Conservation (phyloP, 352 stramenopile species). For the Pythium brachiatum region DNA sequence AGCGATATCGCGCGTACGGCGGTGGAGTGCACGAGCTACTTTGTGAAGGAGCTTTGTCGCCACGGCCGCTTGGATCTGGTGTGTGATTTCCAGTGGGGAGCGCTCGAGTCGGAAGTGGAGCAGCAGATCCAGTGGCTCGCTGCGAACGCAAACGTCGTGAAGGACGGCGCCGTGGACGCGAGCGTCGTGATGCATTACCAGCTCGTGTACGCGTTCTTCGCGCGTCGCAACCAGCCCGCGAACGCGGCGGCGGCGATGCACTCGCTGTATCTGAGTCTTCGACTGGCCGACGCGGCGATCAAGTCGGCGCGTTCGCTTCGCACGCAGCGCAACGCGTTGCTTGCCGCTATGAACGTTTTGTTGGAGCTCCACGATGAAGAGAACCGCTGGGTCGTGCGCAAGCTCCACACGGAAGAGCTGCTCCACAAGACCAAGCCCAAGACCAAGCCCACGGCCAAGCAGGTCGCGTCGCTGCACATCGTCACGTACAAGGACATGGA, state of each 20-base stretch:
- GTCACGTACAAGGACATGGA: slow-evolving; percentile 62
- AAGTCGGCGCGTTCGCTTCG: slow-evolving; percentile 40
- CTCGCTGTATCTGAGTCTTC: slow-evolving; percentile 47
- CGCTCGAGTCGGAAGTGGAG: slow-evolving; percentile 58
- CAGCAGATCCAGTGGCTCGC: slow-evolving; percentile 74
- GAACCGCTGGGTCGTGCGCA: slow-evolving; percentile 71
- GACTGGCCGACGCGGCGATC: slow-evolving; percentile 30
- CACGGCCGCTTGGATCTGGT: slow-evolving; percentile 66
- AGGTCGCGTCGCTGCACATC: slow-evolving; percentile 41
- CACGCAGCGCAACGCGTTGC: slow-evolving; percentile 62
- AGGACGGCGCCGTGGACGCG: slow-evolving; percentile 37
- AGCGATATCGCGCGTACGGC: slow-evolving; percentile 34
- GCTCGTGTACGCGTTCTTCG: slow-evolving; percentile 71
- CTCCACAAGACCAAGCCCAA: neutral
- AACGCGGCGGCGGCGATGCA: slow-evolving; percentile 66
- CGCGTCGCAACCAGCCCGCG: slow-evolving; percentile 53
- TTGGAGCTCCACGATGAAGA: slow-evolving; percentile 32
- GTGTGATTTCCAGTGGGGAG: slow-evolving; percentile 70
- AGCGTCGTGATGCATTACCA: slow-evolving; percentile 58
- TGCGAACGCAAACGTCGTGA: slow-evolving; percentile 55
- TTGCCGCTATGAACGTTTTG: slow-evolving; percentile 46
- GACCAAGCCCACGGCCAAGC: slow-evolving; percentile 10
- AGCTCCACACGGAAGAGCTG: slow-evolving; percentile 61
- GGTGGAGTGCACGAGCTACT: slow-evolving; percentile 64
- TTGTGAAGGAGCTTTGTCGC: slow-evolving; percentile 71